Base-by-base conservation (phyloP, 176 grass and related monocot species). In the Saccharum officinarum region DNA sequence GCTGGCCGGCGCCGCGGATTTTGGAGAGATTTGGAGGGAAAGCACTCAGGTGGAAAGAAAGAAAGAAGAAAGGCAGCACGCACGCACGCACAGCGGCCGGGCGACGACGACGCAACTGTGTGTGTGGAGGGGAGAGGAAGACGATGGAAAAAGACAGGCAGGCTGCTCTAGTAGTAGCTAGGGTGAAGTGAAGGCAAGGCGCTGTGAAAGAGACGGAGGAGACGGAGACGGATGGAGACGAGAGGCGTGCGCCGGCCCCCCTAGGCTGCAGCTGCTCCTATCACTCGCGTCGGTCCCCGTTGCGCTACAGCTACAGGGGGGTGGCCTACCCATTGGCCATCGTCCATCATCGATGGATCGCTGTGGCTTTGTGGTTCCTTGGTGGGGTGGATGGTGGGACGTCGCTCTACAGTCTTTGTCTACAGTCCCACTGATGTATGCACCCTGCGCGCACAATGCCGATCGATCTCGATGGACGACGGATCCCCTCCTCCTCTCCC, bases 281-380 rank as follows among this genome's bases (percentile, higher is more conserved):
- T 49, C 46, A 49, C 46, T 15, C 60, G 9, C 14, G 13, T 0
- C 31, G 16, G 17, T 37, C 66, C 66, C 67, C 67, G 10, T 70
- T 11, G 36, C 30, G 36, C 15, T 61, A 61, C 17, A n/a, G n/a
- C n/a, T 11, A 44, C 39, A 25, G 36, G 6, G 1, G 16, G 34
- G 30, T 37, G 44, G 82, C 72, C 40, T 42, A 42, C 40, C 40
- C 41, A 2, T 36, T 36, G 34, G 34, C 34, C 34, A 36, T 44
- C 49, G 17, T 52, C 49, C 16, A 16, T 50, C 16, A 18, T 18
- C 6, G 50, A 15, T 50, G 47, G 17, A 20, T 69, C 64, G 69
- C 76, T 80, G 84, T 77, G 75, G 62, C 67, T 71, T 69, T 80
- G 85, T 83, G 79, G 77, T 90, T n/a, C n/a, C n/a, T n/a, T n/a